These are phyloP conservation scores for Aspergillus flavus DNA, from an alignment of 2,329 filamentous ascomycete species.

Conservation along the genomic window DNA sequence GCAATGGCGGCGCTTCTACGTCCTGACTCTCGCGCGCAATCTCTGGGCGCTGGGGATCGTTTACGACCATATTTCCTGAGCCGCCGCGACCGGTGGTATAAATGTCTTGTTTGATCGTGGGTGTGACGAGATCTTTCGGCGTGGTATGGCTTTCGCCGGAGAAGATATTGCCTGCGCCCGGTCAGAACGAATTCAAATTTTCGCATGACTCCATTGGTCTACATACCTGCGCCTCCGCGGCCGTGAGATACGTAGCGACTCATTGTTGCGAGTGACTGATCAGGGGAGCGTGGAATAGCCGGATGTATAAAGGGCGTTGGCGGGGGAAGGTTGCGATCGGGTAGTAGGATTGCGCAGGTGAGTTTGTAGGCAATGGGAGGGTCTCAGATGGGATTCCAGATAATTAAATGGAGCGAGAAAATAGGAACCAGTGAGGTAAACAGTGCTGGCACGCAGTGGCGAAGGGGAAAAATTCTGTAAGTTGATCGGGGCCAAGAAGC, in stretches of 20 bases:
- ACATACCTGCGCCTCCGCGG: slow-evolving; percentile 70
- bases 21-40: slow-evolving; percentile 81
- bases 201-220: slow-evolving; percentile 16
- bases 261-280: slow-evolving; percentile 17
- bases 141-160: slow-evolving; percentile 54
- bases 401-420: neutral
- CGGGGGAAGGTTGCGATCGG: neutral
- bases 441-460: neutral
- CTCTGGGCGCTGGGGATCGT: slow-evolving; percentile 65
- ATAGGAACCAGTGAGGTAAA: neutral
- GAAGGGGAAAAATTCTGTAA: neutral
- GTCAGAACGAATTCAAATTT: neutral
- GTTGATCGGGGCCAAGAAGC: neutral
- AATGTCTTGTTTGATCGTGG: slow-evolving; percentile 77
- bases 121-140: slow-evolving; percentile 73
- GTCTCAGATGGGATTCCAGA: neutral
- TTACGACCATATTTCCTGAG: slow-evolving; percentile 83
- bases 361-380: neutral
- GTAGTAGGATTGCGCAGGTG: neutral
- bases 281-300: neutral
- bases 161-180: slow-evolving; percentile 61
- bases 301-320: neutral
- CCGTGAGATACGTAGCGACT: slow-evolving; percentile 62
- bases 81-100: slow-evolving; percentile 91
- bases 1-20: slow-evolving; percentile 60